Percentiles rank a stretch among this genome's conserved stretches.
Evolutionary conservation across 73 alveolate genomes (phyloP).

Genomic region (Tetrahymena elliotti): DNA sequence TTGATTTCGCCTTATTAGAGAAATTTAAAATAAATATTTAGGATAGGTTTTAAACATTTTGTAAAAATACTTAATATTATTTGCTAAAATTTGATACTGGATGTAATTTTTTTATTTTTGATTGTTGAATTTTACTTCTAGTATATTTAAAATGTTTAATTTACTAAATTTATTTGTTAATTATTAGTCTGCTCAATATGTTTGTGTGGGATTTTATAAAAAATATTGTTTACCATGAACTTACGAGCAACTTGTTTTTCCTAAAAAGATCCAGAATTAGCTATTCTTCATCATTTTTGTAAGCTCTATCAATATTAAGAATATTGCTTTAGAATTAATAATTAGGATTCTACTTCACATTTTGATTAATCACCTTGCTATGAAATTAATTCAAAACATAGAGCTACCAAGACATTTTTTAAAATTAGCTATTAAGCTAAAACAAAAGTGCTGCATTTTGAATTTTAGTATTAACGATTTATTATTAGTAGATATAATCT

Average conservation of each 20-base stretch:
- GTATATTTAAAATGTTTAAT: too few relatives aligned
- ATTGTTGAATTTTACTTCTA: too few relatives aligned
- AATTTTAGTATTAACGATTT: neutral
- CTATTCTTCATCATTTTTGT: neutral
- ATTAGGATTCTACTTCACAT: neutral
- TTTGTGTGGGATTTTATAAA: neutral
- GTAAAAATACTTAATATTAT: too few relatives aligned
- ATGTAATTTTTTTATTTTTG: too few relatives aligned
- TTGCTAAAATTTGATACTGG: too few relatives aligned
- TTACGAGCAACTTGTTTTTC: neutral
- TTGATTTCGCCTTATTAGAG: too few relatives aligned
- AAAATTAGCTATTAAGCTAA: neutral
- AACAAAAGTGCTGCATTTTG: neutral
- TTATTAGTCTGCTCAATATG: neutral
- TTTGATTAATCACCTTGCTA: neutral
- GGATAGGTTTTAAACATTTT: too few relatives aligned
- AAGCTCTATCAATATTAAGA: neutral
- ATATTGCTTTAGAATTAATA: neutral
- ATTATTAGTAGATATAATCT: neutral
- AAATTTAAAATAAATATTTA: too few relatives aligned
- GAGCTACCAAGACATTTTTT: neutral
- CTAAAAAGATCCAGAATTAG: neutral
- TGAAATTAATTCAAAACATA: neutral
- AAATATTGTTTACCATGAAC: neutral
- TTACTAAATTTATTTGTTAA: too few relatives aligned